Evolutionary conservation across 129 eudicot species (phyloP).

Genomic region (Kitagawia praeruptora): DNA sequence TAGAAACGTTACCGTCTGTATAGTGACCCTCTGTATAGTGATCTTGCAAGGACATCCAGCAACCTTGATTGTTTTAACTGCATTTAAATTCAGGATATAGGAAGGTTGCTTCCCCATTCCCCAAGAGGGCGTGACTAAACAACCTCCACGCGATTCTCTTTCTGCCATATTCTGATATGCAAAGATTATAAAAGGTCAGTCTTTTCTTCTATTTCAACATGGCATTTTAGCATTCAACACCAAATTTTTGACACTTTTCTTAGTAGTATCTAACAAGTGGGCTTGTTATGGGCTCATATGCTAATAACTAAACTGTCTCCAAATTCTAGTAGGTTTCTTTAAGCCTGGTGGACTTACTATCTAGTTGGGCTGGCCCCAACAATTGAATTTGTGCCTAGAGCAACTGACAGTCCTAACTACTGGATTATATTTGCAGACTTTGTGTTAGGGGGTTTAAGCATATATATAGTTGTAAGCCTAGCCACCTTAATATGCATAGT

Average conservation of each 20-base stretch:
- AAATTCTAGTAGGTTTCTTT: background rate
- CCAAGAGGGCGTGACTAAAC: background rate
- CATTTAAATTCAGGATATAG: background rate
- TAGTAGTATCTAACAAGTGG: background rate
- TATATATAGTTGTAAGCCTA: background rate
- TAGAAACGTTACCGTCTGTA: background rate
- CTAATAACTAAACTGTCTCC: background rate
- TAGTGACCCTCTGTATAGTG: background rate
- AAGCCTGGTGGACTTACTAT: background rate
- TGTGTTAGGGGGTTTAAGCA: background rate
- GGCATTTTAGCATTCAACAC: background rate
- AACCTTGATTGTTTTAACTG: background rate
- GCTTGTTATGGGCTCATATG: background rate
- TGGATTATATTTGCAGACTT: background rate
- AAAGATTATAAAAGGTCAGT: background rate
- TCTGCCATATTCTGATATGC: background rate
- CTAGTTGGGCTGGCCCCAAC: conserved; percentile 1
- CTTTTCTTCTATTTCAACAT: background rate
- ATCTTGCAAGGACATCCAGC: background rate
- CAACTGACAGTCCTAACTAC: background rate
- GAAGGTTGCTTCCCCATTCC: background rate
- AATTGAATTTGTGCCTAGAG: background rate
- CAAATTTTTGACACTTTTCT: background rate
- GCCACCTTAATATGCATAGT: background rate
- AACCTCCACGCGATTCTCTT: background rate